phyloP scores from a whole-genome alignment of 2,329 filamentous ascomycete genomes.

The Phyllosticta citrichinensis region DNA sequence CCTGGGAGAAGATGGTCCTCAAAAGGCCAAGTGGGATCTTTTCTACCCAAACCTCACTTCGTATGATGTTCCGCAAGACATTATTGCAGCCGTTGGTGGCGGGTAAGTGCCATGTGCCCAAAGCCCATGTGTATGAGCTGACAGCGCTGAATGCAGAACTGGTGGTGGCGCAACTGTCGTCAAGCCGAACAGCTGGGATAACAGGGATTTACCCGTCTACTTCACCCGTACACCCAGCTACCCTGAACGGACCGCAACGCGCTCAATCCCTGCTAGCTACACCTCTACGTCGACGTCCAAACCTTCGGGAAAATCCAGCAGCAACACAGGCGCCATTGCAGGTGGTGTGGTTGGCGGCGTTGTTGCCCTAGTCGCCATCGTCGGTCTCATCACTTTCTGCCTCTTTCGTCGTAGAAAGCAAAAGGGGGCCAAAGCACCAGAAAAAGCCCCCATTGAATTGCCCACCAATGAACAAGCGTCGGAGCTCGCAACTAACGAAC shows the following conservation, averaged over 20 bases:
- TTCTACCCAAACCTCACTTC: conserved; percentile 41
- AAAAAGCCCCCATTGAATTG: conserved; percentile 16
- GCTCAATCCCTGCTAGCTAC: conserved; percentile 24
- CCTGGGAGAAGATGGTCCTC: conserved; percentile 40
- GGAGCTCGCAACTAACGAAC: conserved; percentile 14
- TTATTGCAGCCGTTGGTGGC: conserved; percentile 39
- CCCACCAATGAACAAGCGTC: conserved; percentile 12
- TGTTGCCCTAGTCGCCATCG: conserved; percentile 21
- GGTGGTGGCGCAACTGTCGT: conserved; percentile 46
- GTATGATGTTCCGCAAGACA: conserved; percentile 45
- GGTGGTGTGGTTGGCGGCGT: conserved; percentile 32
- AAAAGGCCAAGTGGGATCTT: conserved; percentile 41
- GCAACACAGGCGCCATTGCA: conserved; percentile 28
- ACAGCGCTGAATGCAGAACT: conserved; percentile 16
- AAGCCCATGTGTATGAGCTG: neutral
- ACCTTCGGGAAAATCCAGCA: conserved; percentile 11
- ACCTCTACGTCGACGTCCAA: conserved; percentile 15
- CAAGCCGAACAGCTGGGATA: conserved; percentile 40
- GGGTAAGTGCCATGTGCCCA: conserved; percentile 18
- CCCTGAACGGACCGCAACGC: conserved; percentile 41
- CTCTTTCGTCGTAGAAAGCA: conserved; percentile 27
- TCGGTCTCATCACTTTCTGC: conserved; percentile 26
- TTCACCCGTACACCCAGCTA: conserved; percentile 42
- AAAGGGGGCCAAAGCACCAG: conserved; percentile 13
- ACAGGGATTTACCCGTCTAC: conserved; percentile 43